A percentile compares a stretch with the other conserved stretches of the same genome.
Evolutionary conservation across 139 green algal genomes (phyloP).

Genomic region (Edaphochlamys debaryana): DNA sequence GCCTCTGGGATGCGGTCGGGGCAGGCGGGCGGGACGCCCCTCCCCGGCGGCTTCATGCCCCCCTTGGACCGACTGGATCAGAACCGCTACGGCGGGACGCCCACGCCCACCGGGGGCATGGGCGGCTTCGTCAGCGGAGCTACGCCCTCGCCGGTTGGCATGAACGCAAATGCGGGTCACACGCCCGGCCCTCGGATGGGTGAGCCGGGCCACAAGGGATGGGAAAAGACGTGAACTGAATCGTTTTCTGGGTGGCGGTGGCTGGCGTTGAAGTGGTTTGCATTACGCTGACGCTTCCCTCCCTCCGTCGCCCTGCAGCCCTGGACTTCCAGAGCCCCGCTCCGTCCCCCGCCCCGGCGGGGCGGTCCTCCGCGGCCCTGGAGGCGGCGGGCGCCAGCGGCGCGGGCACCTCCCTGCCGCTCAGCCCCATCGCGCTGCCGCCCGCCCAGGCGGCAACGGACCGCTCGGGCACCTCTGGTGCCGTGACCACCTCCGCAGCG

Average conservation of each 20-base stretch:
- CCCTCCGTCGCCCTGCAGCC: neutral
- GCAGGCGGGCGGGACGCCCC: neutral
- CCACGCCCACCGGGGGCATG: neutral
- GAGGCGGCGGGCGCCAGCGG: neutral
- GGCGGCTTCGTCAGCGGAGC: neutral
- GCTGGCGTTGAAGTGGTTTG: no score
- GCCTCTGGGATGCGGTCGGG: neutral
- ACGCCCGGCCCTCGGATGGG: conserved; percentile 34
- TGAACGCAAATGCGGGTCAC: neutral
- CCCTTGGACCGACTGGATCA: conserved; percentile 25
- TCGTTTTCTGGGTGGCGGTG: neutral
- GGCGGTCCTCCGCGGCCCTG: neutral
- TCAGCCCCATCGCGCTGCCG: conserved; percentile 34
- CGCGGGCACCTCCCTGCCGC: neutral
- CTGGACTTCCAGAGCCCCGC: conserved; percentile 29
- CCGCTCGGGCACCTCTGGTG: neutral
- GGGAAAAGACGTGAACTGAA: neutral
- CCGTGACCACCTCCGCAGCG: no score
- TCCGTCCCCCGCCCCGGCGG: neutral
- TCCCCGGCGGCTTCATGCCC: conserved; percentile 13
- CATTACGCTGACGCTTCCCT: no score
- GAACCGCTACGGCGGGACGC: conserved; percentile 37
- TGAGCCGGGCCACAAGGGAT: neutral
- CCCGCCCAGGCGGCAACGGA: neutral
- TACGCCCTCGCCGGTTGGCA: conserved; percentile 8